phyloP scores from a whole-genome alignment of 1,284 basidiomycete genomes.

The Stereum hirsutum region DNA sequence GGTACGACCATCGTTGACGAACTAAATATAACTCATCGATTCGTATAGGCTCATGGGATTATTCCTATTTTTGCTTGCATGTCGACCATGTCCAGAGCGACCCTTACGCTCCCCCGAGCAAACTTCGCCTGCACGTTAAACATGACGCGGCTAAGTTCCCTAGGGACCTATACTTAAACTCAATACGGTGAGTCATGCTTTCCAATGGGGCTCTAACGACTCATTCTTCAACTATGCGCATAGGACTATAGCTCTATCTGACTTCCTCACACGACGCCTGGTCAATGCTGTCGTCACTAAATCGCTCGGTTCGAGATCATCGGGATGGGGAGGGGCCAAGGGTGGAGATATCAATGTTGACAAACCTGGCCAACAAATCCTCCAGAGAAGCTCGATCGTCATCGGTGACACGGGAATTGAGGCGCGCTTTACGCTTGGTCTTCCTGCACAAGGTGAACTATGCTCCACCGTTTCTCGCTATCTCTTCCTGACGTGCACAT shows the following conservation, averaged over 20 bases:
- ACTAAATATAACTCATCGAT: neutral
- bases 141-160: conserved; percentile 11
- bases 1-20: neutral
- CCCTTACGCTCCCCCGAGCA: conserved; percentile 16
- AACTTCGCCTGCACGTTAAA: conserved; percentile 9
- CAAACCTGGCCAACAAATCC: conserved; percentile 15
- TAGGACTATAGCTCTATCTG: conserved; percentile 1
- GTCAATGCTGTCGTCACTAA: neutral
- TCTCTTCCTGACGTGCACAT: neutral
- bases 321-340: conserved; percentile 10
- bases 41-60: conserved; percentile 10
- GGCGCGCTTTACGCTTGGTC: conserved; percentile 13
- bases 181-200: conserved; percentile 2
- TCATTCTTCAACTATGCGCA: neutral
- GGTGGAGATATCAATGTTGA: conserved; percentile 13
- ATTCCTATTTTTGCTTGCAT: conserved; percentile 6
- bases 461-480: neutral
- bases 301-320: neutral
- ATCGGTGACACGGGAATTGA: conserved; percentile 9
- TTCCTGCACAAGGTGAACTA: conserved; percentile 13
- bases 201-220: neutral
- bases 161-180: conserved; percentile 5
- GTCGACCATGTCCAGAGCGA: conserved; percentile 15
- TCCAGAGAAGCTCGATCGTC: conserved; percentile 12
- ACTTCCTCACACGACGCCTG: conserved; percentile 1